phyloP scores from a whole-genome alignment of 2,329 filamentous ascomycete genomes.

The Pseudogymnoascus sp. region DNA sequence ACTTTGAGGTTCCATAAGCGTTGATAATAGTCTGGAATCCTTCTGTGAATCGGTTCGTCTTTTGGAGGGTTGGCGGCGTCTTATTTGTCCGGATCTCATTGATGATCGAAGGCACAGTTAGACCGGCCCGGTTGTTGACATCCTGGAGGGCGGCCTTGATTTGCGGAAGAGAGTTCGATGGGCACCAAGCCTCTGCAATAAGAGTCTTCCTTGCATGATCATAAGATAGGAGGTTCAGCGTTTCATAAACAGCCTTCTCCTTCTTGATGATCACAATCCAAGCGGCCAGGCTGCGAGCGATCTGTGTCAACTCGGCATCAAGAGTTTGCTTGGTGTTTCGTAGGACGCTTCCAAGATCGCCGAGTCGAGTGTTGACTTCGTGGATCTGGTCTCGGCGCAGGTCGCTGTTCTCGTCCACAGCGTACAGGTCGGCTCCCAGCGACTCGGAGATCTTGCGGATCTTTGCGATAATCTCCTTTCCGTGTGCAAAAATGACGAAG shows the following conservation, averaged over 20 bases:
- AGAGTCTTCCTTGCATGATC: constrained; percentile 91
- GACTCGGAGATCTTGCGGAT: constrained; percentile 99
- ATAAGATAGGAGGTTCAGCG: constrained; percentile 92
- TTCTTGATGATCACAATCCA: constrained; percentile 99
- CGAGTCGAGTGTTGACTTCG: constrained; percentile 89
- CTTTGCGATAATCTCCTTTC: constrained; percentile 96
- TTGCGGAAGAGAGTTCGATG: constrained; percentile 78
- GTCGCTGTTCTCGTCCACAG: constrained; percentile 95
- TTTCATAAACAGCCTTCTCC: constrained; percentile 96
- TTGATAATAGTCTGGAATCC: constrained; percentile 99
- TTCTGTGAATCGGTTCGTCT: constrained; percentile 97
- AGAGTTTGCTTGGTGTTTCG: constrained; percentile 92
- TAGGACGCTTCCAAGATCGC: constrained; percentile 86
- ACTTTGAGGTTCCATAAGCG: constrained; percentile 95
- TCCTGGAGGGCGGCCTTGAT: constrained; percentile 94
- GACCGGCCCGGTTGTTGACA: constrained; percentile 88
- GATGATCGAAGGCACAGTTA: constrained; percentile 97
- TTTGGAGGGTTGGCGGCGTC: constrained; percentile 93
- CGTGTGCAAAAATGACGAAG: constrained; percentile 98
- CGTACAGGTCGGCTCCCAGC: constrained; percentile 90
- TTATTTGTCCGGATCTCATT: constrained; percentile 97
- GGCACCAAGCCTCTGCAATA: constrained; percentile 96
- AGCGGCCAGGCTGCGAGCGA: constrained; percentile 82
- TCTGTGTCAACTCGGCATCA: constrained; percentile 86
- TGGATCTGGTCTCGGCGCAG: constrained; percentile 91